phyloP scores from a whole-genome alignment of 306 rosid species.

The Pterocarpus macrocarpus region DNA sequence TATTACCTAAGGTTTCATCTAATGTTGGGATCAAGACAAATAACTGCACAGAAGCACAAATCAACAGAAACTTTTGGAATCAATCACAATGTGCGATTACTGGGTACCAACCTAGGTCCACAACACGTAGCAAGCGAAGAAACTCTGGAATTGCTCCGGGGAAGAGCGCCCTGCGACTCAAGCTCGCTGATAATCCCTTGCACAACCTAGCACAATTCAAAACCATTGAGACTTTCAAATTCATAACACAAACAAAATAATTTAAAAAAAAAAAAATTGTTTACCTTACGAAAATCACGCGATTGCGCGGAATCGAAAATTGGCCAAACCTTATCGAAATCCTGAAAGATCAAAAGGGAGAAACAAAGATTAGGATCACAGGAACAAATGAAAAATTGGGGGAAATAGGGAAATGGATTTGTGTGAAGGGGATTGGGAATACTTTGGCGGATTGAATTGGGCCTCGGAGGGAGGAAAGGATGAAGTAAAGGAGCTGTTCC shows the following conservation, averaged over 20 bases:
- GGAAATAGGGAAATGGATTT: not conserved
- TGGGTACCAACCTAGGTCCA: slow-evolving; percentile 89
- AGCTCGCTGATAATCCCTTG: slow-evolving; percentile 98
- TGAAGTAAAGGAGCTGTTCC: slow-evolving; percentile 95
- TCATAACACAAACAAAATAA: not conserved
- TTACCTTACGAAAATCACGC: slow-evolving; percentile 95
- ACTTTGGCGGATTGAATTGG: slow-evolving; percentile 96
- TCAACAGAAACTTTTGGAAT: slow-evolving; percentile 7
- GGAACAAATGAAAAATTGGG: not conserved
- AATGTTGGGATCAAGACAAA: slow-evolving; percentile 44
- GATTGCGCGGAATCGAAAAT: slow-evolving; percentile 97
- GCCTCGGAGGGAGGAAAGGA: slow-evolving; percentile 93
- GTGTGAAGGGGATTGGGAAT: not conserved
- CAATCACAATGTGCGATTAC: not conserved
- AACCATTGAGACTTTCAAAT: slow-evolving; percentile 25
- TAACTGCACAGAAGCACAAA: slow-evolving; percentile 30
- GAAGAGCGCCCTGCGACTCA: slow-evolving; percentile 99
- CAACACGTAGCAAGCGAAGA: slow-evolving; percentile 99
- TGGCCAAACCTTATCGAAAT: slow-evolving; percentile 99
- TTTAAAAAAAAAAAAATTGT: not conserved
- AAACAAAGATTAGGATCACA: slow-evolving; percentile 31
- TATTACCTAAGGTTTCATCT: not conserved
- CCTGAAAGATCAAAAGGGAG: slow-evolving; percentile 64
- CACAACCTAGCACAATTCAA: slow-evolving; percentile 70
- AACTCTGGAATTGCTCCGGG: slow-evolving; percentile 97